Base-by-base conservation (phyloP, 2,329 filamentous ascomycete species). In the Rutstroemia sp. region DNA sequence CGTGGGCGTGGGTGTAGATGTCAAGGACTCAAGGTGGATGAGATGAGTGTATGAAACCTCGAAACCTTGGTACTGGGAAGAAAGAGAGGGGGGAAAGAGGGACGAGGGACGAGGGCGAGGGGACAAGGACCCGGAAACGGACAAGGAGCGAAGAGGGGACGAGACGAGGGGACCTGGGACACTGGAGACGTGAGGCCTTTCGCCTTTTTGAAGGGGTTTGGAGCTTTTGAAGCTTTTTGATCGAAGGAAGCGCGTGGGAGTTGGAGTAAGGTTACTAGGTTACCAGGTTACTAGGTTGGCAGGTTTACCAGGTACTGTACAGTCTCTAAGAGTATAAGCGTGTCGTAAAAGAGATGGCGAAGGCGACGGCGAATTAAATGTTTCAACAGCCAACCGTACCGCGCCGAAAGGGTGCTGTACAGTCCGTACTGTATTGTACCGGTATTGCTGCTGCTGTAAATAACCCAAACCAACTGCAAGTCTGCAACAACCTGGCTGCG, bases 201-300 rank as follows among this genome's bases (percentile, higher is more conserved):
- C 23, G 23, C 23, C 23, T 23, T 23, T 23, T 23, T 23, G 23
- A 23, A 23, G 23, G 23, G 23, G 23, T 23, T 23, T 30, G 27
- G 27, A 30, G 27, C 27, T 30, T 30, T 30, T 30, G 27, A 30
- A 30, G 27, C 27, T 30, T 38, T 14, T 14, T 23, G 23, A 27
- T 38, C 17, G 41, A 47, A 53, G 27, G 51, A 47, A 53, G 51
- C 41, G 51, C 51, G 51, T 53, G 41, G 27, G 27, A 10, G 27
- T 30, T 8, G 27, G 27, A 30, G 27, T 30, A 30, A 30, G 27
- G 27, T 23, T 23, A 23, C 23, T 4, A 23, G 23, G 23, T 23
- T 23, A 23, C 23, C 3, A 23, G 23, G 23, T 23, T 23, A 23
- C 23, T 5, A 23, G 23, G 23, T 23, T 23, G 23, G 19, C 23